Percentiles rank a stretch among this genome's conserved stretches.
These are phyloP conservation scores for Pseudopyrenochaeta lycopersici DNA, from an alignment of 2,329 filamentous ascomycete genomes.

Conservation along the genomic window DNA sequence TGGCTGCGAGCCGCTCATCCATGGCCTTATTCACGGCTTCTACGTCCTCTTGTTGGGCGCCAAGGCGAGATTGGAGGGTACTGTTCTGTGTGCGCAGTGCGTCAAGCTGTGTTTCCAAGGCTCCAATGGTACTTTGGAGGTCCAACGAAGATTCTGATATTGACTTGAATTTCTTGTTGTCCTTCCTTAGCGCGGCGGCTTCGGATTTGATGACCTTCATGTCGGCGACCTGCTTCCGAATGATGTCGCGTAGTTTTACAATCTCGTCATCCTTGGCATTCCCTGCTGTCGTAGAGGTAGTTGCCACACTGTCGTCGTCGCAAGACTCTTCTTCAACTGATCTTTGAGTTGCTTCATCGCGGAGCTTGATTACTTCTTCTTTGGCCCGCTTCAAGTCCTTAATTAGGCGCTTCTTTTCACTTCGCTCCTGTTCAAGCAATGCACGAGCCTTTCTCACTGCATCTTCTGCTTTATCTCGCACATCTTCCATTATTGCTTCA, in stretches of 20 bases:
- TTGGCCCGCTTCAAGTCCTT: slow-evolving; percentile 38
- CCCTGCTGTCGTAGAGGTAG: slow-evolving; percentile 10
- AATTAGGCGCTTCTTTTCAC: slow-evolving; percentile 37
- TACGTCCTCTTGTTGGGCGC: slow-evolving; percentile 33
- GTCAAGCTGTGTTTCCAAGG: slow-evolving; percentile 16
- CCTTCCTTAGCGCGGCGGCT: slow-evolving; percentile 24
- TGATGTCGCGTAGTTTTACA: slow-evolving; percentile 32
- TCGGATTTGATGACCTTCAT: slow-evolving; percentile 37
- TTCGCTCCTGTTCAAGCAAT: slow-evolving; percentile 44
- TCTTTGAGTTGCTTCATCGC: slow-evolving; percentile 18
- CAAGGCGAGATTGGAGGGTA: slow-evolving; percentile 27
- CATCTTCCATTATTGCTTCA: slow-evolving; percentile 34
- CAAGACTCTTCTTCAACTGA: slow-evolving; percentile 16
- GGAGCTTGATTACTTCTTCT: slow-evolving; percentile 31
- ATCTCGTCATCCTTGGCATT: slow-evolving; percentile 38
- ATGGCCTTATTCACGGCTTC: slow-evolving; percentile 42
- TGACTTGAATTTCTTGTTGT: slow-evolving; percentile 18
- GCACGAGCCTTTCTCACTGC: slow-evolving; percentile 43
- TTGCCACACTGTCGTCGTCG: slow-evolving; percentile 18
- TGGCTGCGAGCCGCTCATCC: slow-evolving; percentile 41
- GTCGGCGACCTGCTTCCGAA: slow-evolving; percentile 35
- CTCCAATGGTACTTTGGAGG: slow-evolving; percentile 9
- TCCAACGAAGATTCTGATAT: slow-evolving; percentile 2
- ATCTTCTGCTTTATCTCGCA: slow-evolving; percentile 47
- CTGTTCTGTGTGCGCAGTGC: slow-evolving; percentile 24